These are phyloP conservation scores for Poa annua DNA, from an alignment of 176 grass and related monocot genomes.

Conservation along the genomic window DNA sequence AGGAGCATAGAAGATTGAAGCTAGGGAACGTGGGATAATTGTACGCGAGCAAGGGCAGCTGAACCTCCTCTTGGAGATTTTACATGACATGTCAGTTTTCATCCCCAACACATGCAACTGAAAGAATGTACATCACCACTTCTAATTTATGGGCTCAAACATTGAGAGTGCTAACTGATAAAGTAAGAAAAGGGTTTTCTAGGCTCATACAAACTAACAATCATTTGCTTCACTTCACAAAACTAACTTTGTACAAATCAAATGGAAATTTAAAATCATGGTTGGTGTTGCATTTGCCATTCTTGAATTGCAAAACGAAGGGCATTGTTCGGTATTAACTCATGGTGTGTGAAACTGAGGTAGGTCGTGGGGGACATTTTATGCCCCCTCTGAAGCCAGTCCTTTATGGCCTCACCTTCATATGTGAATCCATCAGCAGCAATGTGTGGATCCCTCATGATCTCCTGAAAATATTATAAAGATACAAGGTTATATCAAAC, in stretches of 20 bases:
- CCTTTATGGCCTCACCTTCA: slow-evolving; percentile 57
- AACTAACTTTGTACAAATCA: too few relatives aligned
- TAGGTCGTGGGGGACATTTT: slow-evolving; percentile 51
- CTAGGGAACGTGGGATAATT: not conserved
- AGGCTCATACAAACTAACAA: not conserved
- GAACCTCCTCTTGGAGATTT: not conserved
- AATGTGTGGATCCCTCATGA: slow-evolving; percentile 57
- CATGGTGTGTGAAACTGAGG: slow-evolving; percentile 32
- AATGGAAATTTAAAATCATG: slow-evolving; percentile 6
- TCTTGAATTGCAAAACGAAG: slow-evolving; percentile 58
- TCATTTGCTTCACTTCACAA: slow-evolving; percentile 10
- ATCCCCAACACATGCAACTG: not conserved
- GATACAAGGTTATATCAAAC: not conserved
- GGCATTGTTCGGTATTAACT: slow-evolving; percentile 48
- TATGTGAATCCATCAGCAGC: slow-evolving; percentile 63
- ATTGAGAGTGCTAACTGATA: too few relatives aligned
- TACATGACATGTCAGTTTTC: slow-evolving; percentile 3
- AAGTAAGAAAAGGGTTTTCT: not conserved
- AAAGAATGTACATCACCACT: slow-evolving; percentile 11
- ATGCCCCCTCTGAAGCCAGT: slow-evolving; percentile 44
- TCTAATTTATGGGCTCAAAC: not conserved
- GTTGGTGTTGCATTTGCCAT: slow-evolving; percentile 32
- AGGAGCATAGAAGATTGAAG: too few relatives aligned
- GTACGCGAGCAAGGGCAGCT: not conserved
- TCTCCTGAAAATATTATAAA: slow-evolving; percentile 45